Evolutionary conservation across 176 grass and related monocot genomes (phyloP).

Genomic region (Cenchrus purpureus): DNA sequence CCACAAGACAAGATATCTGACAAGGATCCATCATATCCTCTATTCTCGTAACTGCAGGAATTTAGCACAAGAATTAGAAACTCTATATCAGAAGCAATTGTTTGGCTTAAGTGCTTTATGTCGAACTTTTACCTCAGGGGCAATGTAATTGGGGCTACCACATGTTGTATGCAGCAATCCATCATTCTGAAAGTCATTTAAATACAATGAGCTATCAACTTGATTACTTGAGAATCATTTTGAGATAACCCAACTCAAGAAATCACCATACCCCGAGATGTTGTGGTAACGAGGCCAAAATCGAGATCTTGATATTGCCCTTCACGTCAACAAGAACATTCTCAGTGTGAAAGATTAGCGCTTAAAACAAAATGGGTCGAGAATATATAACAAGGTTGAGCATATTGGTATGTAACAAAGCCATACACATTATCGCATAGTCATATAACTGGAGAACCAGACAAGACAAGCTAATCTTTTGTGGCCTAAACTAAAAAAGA

Average conservation of each 20-base stretch:
- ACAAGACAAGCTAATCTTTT: neutral
- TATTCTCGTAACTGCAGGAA: conserved; percentile 73
- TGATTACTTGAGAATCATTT: neutral
- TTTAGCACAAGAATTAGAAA: conserved; percentile 20
- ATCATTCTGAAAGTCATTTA: conserved; percentile 59
- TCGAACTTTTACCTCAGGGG: conserved; percentile 63
- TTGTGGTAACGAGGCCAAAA: conserved; percentile 84
- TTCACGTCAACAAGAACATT: conserved; percentile 80
- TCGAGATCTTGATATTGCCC: conserved; percentile 93
- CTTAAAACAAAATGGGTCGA: neutral
- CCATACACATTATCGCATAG: neutral
- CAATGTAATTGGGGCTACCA: conserved; percentile 97
- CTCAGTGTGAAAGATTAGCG: conserved; percentile 48
- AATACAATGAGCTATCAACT: neutral
- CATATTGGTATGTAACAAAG: neutral
- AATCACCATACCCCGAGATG: conserved; percentile 64
- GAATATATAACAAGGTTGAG: neutral
- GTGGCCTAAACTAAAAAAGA: no score
- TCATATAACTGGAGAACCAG: neutral
- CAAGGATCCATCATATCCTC: conserved; percentile 78
- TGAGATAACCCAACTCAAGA: no score
- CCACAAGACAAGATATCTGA: conserved; percentile 97
- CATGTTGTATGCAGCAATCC: conserved; percentile 91
- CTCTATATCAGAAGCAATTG: neutral
- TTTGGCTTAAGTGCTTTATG: neutral